Percentiles rank a stretch among this genome's conserved stretches.
Conservation (phyloP, 345 rosid species). For the Turnera subulata region DNA sequence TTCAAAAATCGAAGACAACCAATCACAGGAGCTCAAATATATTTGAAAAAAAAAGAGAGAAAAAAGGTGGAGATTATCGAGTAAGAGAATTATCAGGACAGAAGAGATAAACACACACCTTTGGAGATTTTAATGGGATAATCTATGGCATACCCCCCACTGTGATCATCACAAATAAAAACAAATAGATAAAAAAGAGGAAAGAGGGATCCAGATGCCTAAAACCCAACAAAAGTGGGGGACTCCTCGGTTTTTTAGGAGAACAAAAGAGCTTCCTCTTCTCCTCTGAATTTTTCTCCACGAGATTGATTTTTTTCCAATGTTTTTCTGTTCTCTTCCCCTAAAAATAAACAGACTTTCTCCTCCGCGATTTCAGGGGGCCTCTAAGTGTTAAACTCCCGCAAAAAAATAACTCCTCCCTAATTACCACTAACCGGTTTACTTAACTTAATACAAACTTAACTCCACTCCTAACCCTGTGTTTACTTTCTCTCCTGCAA, state of each 20-base stretch:
- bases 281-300: conserved; percentile 33
- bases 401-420: too few relatives aligned
- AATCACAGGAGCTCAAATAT: neutral
- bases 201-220: conserved; percentile 14
- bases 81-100: neutral
- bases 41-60: too few relatives aligned
- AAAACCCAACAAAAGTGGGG: conserved; percentile 33
- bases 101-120: conserved; percentile 2
- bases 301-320: too few relatives aligned
- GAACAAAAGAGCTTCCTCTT: conserved; percentile 11
- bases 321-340: neutral
- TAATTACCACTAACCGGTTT: too few relatives aligned
- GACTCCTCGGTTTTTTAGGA: conserved; percentile 24
- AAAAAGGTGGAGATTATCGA: neutral
- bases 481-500: too few relatives aligned
- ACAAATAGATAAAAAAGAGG: neutral
- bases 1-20: neutral
- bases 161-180: conserved; percentile 8
- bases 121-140: neutral
- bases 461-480: too few relatives aligned
- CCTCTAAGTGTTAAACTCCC: neutral
- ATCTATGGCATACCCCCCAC: neutral
- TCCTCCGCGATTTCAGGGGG: conserved; percentile 42
- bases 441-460: too few relatives aligned
- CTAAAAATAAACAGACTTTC: conserved; percentile 14